Conservation (phyloP, 305 asterid genomes). For the Fraxinus xanthoxyloides region DNA sequence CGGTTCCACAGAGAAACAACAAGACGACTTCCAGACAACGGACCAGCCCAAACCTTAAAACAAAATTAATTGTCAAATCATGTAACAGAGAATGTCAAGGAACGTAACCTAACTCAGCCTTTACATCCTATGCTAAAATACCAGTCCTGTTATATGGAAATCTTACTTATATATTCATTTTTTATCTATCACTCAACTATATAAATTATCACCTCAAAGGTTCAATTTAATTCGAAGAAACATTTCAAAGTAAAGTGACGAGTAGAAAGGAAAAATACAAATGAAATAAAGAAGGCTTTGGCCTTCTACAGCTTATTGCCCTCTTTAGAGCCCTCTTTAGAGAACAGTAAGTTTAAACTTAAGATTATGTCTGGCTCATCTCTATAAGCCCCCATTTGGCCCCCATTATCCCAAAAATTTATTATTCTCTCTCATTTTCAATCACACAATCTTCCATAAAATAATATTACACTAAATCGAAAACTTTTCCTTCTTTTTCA, state of each 20-base stretch:
- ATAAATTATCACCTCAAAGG: background rate
- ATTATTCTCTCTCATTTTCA: too few species aligned
- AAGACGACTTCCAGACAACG: constrained; percentile 66
- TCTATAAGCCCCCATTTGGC: background rate
- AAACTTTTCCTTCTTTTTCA: too few species aligned
- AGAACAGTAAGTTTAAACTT: too few species aligned
- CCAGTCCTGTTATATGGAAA: background rate
- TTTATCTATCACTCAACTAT: background rate
- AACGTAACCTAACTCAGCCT: background rate
- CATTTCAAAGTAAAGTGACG: background rate
- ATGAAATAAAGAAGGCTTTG: background rate
- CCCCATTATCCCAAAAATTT: too few species aligned
- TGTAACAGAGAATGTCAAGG: background rate
- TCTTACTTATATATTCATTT: background rate
- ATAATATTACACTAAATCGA: too few species aligned
- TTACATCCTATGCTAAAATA: background rate
- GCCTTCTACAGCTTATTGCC: background rate
- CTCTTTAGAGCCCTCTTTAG: too few species aligned
- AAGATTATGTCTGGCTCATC: background rate
- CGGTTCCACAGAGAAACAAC: constrained; percentile 84
- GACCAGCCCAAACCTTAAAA: constrained; percentile 90
- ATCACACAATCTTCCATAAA: too few species aligned
- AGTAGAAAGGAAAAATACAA: background rate
- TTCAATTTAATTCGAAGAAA: background rate
- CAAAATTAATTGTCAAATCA: background rate